Conservation (phyloP, 2,329 filamentous ascomycete species). For the Cladosporium sp. region DNA sequence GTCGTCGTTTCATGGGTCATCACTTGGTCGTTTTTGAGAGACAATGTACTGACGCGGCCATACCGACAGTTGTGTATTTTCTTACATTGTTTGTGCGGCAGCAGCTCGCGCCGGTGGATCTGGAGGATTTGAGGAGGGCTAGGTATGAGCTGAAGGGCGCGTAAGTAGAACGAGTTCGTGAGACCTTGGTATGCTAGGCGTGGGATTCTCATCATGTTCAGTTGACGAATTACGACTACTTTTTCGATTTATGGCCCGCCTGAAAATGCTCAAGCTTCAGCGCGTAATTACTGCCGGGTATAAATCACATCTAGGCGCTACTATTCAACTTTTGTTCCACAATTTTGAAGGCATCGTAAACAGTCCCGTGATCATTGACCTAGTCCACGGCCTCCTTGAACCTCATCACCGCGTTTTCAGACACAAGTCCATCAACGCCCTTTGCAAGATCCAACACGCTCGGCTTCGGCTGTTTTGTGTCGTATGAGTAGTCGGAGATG, state of each 20-base stretch:
- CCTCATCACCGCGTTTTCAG: conserved; percentile 79
- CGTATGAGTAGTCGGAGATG: conserved; percentile 72
- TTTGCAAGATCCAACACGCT: conserved; percentile 64
- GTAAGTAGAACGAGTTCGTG: conserved; percentile 34
- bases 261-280: not conserved
- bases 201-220: not conserved
- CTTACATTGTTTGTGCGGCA: conserved; percentile 63
- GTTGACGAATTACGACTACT: not conserved
- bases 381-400: conserved; percentile 83
- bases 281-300: not conserved
- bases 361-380: not conserved
- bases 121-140: conserved; percentile 63
- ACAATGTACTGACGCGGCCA: not conserved
- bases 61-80: conserved; percentile 53
- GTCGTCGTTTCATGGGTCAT: not conserved
- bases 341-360: not conserved
- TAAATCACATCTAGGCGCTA: not conserved
- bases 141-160: conserved; percentile 70
- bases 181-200: not conserved
- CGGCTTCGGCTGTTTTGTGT: conserved; percentile 41
- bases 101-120: conserved; percentile 68
- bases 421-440: conserved; percentile 84
- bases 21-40: not conserved
- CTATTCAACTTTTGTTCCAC: not conserved
- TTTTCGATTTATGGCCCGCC: not conserved